These are phyloP conservation scores for Fusarium sacchari DNA, from an alignment of 2,329 filamentous ascomycete genomes.

Conservation along the genomic window DNA sequence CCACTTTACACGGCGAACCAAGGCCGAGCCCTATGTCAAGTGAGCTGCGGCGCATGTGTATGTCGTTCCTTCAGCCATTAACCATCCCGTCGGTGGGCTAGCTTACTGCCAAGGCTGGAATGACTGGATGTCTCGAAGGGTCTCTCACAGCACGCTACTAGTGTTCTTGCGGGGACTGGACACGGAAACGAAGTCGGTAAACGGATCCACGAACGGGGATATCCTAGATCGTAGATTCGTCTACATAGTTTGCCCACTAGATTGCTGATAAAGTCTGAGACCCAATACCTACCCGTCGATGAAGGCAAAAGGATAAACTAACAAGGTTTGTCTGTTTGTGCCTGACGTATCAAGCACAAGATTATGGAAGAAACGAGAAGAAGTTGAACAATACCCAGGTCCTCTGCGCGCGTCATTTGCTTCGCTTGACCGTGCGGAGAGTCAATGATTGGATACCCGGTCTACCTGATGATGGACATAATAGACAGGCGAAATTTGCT, in stretches of 20 bases:
- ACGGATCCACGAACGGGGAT: constrained; percentile 10
- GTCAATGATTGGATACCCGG: constrained; percentile 13
- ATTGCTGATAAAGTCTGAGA: neutral
- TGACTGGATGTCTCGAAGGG: constrained; percentile 9
- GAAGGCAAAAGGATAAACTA: neutral
- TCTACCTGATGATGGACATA: constrained; percentile 4
- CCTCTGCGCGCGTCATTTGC: constrained; percentile 16
- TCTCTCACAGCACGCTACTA: constrained; percentile 17
- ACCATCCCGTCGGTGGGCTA: constrained; percentile 32
- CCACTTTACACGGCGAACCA: constrained; percentile 31
- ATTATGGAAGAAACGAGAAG: neutral
- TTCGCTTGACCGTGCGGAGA: constrained; percentile 23
- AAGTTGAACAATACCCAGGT: constrained; percentile 1
- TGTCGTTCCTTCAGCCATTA: constrained; percentile 38
- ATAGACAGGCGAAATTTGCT: neutral
- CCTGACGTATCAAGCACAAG: neutral
- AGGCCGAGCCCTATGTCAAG: constrained; percentile 44
- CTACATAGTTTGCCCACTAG: neutral
- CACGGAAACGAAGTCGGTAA: constrained; percentile 22
- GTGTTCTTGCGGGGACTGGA: constrained; percentile 13
- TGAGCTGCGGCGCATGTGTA: constrained; percentile 47
- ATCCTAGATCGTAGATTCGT: constrained; percentile 5
- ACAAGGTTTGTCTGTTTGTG: neutral
- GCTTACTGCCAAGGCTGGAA: constrained; percentile 16
- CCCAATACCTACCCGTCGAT: constrained; percentile 2